These are phyloP conservation scores for Lentinus tigrinus DNA, from an alignment of 768 basidiomycete genomes.

Conservation along the genomic window DNA sequence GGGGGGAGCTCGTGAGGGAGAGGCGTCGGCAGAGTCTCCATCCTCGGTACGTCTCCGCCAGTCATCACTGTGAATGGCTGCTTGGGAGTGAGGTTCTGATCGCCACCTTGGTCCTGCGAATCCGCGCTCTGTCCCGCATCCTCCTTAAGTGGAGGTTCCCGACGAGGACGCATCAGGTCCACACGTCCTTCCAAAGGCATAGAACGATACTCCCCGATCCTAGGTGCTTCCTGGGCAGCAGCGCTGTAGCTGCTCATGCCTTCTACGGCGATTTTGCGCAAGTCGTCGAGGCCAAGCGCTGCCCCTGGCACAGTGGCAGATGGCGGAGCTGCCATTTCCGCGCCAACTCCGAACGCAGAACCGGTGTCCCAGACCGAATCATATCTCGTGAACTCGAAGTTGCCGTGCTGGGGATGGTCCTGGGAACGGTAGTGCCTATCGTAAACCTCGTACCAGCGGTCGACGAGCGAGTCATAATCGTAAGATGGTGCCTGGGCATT, in stretches of 20 bases:
- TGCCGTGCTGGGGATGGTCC: slow-evolving; percentile 37
- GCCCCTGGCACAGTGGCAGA: slow-evolving; percentile 28
- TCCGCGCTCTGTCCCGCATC: background rate
- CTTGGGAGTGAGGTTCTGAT: slow-evolving; percentile 17
- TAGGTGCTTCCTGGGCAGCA: slow-evolving; percentile 20
- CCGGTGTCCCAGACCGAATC: slow-evolving; percentile 72
- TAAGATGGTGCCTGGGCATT: slow-evolving; percentile 42
- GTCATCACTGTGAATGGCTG: slow-evolving; percentile 13
- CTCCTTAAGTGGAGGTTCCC: slow-evolving; percentile 9
- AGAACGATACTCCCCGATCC: slow-evolving; percentile 73
- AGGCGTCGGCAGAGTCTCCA: slow-evolving; percentile 60
- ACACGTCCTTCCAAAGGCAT: slow-evolving; percentile 87
- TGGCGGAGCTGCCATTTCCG: slow-evolving; percentile 20
- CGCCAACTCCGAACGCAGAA: slow-evolving; percentile 29
- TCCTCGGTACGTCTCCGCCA: slow-evolving; percentile 28
- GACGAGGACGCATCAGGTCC: slow-evolving; percentile 73
- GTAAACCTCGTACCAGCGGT: slow-evolving; percentile 90
- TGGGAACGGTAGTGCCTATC: slow-evolving; percentile 81
- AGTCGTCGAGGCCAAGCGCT: slow-evolving; percentile 59
- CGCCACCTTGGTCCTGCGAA: background rate
- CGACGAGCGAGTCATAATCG: slow-evolving; percentile 78
- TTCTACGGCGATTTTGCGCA: slow-evolving; percentile 60
- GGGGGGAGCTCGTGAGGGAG: slow-evolving; percentile 61
- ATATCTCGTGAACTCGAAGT: slow-evolving; percentile 68
- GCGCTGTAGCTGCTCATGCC: slow-evolving; percentile 38